These are phyloP conservation scores for Westerdykella ornata DNA, from an alignment of 2,329 filamentous ascomycete species.

Conservation along the genomic window DNA sequence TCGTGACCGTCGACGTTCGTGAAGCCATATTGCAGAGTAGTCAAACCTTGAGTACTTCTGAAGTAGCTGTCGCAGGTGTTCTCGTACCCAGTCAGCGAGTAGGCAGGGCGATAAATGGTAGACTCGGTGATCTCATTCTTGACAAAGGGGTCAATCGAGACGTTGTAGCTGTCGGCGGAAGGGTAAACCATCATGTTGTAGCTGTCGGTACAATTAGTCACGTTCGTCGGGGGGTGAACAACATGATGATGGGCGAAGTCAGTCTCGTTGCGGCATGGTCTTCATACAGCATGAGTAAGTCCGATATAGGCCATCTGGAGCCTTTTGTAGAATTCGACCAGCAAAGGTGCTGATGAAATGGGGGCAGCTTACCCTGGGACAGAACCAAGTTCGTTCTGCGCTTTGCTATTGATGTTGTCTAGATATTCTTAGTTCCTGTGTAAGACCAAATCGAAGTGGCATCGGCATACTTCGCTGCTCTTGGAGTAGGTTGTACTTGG, in stretches of 20 bases:
- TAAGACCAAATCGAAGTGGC: background rate
- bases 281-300: slow-evolving; percentile 2
- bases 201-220: slow-evolving; percentile 7
- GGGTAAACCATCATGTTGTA: slow-evolving; percentile 9
- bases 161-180: slow-evolving; percentile 1
- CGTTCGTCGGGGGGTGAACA: background rate
- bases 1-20: slow-evolving; percentile 7
- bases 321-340: background rate
- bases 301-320: background rate
- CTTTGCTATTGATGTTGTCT: slow-evolving; percentile 5
- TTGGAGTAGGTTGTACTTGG: slow-evolving; percentile 6
- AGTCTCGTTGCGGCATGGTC: slow-evolving; percentile 2
- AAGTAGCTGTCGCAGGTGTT: slow-evolving; percentile 5
- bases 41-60: background rate
- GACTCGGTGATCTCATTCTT: slow-evolving; percentile 7
- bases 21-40: slow-evolving; percentile 1
- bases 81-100: slow-evolving; percentile 3
- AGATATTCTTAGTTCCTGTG: background rate
- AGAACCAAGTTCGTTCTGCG: slow-evolving; percentile 3
- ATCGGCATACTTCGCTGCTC: slow-evolving; percentile 2
- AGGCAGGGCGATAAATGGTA: slow-evolving; percentile 3
- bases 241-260: background rate
- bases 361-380: slow-evolving; percentile 5
- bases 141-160: slow-evolving; percentile 2
- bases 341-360: background rate